Base-by-base conservation (phyloP, 257 asterid genomes). In the Euphrasia confusa region DNA sequence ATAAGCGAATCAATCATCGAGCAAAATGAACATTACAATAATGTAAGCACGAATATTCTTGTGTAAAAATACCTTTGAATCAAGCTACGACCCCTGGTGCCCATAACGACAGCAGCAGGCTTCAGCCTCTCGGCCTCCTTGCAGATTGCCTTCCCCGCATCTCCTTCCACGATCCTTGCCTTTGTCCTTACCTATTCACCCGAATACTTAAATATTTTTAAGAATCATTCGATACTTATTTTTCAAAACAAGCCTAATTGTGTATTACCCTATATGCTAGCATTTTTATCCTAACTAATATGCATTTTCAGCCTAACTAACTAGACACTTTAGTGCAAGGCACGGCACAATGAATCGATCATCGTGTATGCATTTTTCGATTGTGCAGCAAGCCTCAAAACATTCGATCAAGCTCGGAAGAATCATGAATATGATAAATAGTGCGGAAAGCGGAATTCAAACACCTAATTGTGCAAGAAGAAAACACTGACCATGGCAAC, bases 91-190 rank as follows among this genome's bases (percentile, higher is more conserved):
- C 97, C 96, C 63, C 96, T 79, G 56, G 97, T 89, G 65, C 99
- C 99, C 84, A 89, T 60, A 5, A 92, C 90, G 14, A 92, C 85
- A 60, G 99, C 97, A 64, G 85, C 95, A 37, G 97, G 99, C 75
- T 73, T 89, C 75, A 86, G 71, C 82, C 89, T 81, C 74, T 86
- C 95, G 33, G 96, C 99, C 72, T 86, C 97, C 84, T 69, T 84
- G 86, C 96, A 89, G 72, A 92, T 86, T 18, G 77, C 85, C 73
- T 87, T 87, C 52, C 96, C 99, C 4, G 91, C 88, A 65, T 92
- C 97, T 71, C 99, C 99, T 82, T 92, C 96, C 71, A 89, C 96
- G 47, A 92, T 89, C 77, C 96, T 78, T 59, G 97, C 96, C 75
- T 65, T 72, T 2, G 96, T 63, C 72, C 28, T 81, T 45, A 84